These are phyloP conservation scores for Musa acuminata DNA, from an alignment of 176 grass and related monocot species.

Conservation along the genomic window DNA sequence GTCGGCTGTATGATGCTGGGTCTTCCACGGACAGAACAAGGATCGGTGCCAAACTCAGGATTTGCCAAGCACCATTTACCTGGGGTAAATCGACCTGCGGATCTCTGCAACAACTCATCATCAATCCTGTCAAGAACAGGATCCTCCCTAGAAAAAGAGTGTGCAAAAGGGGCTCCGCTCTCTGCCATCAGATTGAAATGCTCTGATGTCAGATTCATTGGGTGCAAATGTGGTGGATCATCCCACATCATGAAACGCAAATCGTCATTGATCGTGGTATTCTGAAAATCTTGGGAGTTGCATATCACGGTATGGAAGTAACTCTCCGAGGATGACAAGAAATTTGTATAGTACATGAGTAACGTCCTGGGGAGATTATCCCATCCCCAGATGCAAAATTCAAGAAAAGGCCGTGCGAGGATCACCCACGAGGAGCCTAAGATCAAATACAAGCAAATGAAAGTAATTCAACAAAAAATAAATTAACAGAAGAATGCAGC, in stretches of 20 bases:
- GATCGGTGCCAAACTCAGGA: slow-evolving; percentile 33
- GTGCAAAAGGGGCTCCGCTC: slow-evolving; percentile 53
- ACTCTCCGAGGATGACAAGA: slow-evolving; percentile 68
- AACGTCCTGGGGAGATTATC: slow-evolving; percentile 86
- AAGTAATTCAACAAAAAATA: neutral
- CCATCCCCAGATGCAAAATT: slow-evolving; percentile 84
- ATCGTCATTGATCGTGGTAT: slow-evolving; percentile 67
- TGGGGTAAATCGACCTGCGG: slow-evolving; percentile 32
- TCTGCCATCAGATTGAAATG: slow-evolving; percentile 51
- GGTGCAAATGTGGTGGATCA: slow-evolving; percentile 34
- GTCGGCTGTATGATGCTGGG: slow-evolving; percentile 46
- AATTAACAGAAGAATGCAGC: no score
- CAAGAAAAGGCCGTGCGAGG: slow-evolving; percentile 62
- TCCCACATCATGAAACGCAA: slow-evolving; percentile 84
- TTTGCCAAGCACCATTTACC: slow-evolving; percentile 84
- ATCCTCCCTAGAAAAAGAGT: slow-evolving; percentile 31
- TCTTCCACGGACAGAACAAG: slow-evolving; percentile 47
- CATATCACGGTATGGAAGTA: slow-evolving; percentile 98
- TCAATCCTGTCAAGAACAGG: slow-evolving; percentile 75
- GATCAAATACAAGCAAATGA: slow-evolving; percentile 3
- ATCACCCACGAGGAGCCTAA: slow-evolving; percentile 80
- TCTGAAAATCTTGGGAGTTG: slow-evolving; percentile 91
- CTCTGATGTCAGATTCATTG: slow-evolving; percentile 43
- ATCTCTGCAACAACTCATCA: slow-evolving; percentile 33
- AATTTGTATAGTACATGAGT: slow-evolving; percentile 93